Evolutionary conservation across 2,329 filamentous ascomycete species (phyloP), one percentile per base, ranked within the genome.

Genomic region (Cordyceps fumosorosea): DNA sequence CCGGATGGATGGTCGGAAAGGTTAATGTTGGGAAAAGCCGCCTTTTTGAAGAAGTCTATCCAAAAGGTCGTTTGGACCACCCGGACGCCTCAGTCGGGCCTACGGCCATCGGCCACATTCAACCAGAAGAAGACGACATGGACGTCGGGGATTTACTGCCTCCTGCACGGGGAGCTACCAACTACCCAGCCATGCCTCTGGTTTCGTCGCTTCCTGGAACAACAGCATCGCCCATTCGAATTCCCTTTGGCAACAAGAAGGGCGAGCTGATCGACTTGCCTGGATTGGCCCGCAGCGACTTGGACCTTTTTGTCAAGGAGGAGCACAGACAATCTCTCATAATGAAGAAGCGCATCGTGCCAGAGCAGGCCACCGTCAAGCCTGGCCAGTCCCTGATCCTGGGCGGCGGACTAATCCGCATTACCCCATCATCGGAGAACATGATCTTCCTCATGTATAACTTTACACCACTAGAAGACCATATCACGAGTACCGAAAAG

Each of bases 11-110:
- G 80, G 89, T 99, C 3, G 95, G 95, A n/a, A 98, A 96, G 74
- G 91, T 92, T 65, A 99, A 99, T 71, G 96, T 98, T 2, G 96
- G 95, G 26, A 99, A 99, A 76, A 98, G 93, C 68, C 89, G 89
- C 70, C 82, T 99, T 2, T 96, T 98, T 64, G 88, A 95, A 67
- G 84, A 87, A 5, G 86, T 97, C 8, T 96, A 93, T 69, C 93
- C 96, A 4, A 93, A 89, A 79, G 87, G 86, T 29, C 62, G 64
- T 10, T 20, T 64, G 10, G 24, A 57, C 34, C 24, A 51, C 44
- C 37, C 52, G n/a, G 52, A 45, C 12, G 52, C 52, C 3, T 50
- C 44, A 1, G 52, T 37, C 16, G 52, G 44, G 5, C 51, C 42
- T 3, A 62, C 52, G 12, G 59, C 53, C 16, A 24, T 64, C 18